Percentiles rank a stretch among this genome's conserved stretches.
These are phyloP conservation scores for Glycine tomentella DNA, from an alignment of 306 rosid species.

Conservation along the genomic window DNA sequence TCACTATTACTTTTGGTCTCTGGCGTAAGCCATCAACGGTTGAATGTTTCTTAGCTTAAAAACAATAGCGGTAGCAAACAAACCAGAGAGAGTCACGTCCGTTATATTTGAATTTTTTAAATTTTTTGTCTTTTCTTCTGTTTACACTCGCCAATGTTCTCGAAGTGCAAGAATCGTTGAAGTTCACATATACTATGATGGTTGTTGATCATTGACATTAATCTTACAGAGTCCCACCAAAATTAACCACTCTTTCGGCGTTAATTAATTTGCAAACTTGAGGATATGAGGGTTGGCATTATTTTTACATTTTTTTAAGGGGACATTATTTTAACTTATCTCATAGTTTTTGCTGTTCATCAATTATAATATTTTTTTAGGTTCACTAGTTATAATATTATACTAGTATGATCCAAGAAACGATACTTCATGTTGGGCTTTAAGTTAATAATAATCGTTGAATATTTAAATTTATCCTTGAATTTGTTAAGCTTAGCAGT, in stretches of 20 bases:
- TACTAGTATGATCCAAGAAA: background rate
- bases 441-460: background rate
- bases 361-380: background rate
- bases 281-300: slow-evolving; percentile 12
- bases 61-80: slow-evolving; percentile 11
- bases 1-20: background rate
- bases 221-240: slow-evolving; percentile 37
- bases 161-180: slow-evolving; percentile 9
- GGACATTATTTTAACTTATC: slow-evolving; percentile 48
- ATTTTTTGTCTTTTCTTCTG: background rate
- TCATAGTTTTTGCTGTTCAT: background rate
- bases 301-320: slow-evolving; percentile 39
- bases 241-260: slow-evolving; percentile 39
- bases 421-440: background rate
- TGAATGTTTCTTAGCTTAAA: background rate
- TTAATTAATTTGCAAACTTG: slow-evolving; percentile 10
- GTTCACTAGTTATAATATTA: background rate
- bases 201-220: slow-evolving; percentile 45
- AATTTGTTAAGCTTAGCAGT: no score
- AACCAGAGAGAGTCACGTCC: slow-evolving; percentile 7
- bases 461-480: no score
- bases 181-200: slow-evolving; percentile 28
- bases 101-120: slow-evolving; percentile 41
- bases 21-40: background rate
- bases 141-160: slow-evolving; percentile 17